Conservation (phyloP, 2,329 filamentous ascomycete genomes). For the Pseudopithomyces chartarum region DNA sequence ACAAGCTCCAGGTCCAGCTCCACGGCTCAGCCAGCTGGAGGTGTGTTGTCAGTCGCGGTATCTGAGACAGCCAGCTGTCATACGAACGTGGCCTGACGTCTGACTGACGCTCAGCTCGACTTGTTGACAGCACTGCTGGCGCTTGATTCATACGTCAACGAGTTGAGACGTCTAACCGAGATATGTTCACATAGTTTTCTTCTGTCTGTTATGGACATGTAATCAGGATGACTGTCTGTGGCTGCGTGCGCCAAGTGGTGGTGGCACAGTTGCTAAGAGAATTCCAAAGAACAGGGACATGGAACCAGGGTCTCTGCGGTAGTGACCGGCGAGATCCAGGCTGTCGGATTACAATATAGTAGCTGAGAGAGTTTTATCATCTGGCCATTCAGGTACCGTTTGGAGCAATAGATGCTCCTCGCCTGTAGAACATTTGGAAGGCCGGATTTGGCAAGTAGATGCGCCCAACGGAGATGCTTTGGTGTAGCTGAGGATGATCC, state of each 20-base stretch:
- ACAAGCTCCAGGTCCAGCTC: constrained; percentile 6
- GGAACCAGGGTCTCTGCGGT: not conserved
- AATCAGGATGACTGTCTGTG: no score
- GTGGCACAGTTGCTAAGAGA: no score
- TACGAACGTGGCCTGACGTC: not conserved
- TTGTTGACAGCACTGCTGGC: not conserved
- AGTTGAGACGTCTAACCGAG: not conserved
- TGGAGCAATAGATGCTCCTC: no score
- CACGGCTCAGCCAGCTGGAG: not conserved
- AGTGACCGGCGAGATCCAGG: not conserved
- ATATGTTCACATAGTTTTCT: not conserved
- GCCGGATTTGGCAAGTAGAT: no score
- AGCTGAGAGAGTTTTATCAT: no score
- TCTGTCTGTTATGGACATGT: not conserved
- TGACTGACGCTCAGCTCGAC: not conserved
- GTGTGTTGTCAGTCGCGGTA: not conserved
- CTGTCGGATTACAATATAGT: not conserved
- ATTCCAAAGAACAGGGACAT: not conserved
- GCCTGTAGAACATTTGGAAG: no score
- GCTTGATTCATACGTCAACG: no score
- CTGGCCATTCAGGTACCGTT: no score
- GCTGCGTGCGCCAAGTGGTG: no score
- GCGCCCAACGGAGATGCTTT: no score
- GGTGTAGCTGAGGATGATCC: no score
- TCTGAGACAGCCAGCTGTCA: not conserved